Base-by-base conservation (phyloP, 768 basidiomycete genomes). In the Lactarius hatsudake region DNA sequence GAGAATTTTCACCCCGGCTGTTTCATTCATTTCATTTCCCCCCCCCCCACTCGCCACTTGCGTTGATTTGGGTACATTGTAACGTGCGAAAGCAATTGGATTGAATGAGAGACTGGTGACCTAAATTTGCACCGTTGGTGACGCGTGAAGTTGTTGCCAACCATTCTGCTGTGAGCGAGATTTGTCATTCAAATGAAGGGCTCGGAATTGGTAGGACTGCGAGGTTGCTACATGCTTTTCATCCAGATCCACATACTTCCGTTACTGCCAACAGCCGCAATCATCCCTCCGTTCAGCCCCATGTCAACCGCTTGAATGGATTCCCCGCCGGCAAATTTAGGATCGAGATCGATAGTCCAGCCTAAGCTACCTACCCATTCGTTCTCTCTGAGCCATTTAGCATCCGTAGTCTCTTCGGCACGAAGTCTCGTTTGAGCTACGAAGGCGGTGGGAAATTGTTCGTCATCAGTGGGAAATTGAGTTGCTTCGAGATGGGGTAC, bases 191-290 rank as follows among this genome's bases (percentile, higher is more conserved):
- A 48, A 48, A 23, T 48, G 32, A 32, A 32, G 32, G 32, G 32
- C 32, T 10, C 8, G 15, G n/a, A n/a, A n/a, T n/a, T 20, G 15
- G 54, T 32, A 20, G 18, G 15, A 30, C 3, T n/a, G 18, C 15
- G 45, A 48, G 26, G 26, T 28, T 28, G 5, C 38, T 62, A 66
- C 55, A 17, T 9, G 34, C 38, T 32, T 53, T 59, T 69, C 56
- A 61, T 58, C 68, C 68, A 69, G 34, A 69, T 23, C 68, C 68
- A 69, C 36, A 40, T 62, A 45, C 56, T 68, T 36, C 68, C 68
- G 45, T 54, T 55, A 42, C 20, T 68, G 2, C 65, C 68, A n/a
- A 68, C 66, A 3, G 63, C 65, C 9, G 64, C 63, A 23, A 69
- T 62, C 48, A 67, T 38, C 12, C 56, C 32, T 34, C 68, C 69